Percentiles rank a stretch among this genome's conserved stretches.
These are phyloP conservation scores for Agaricus subrufescens DNA, from an alignment of 768 basidiomycete genomes.

Conservation along the genomic window DNA sequence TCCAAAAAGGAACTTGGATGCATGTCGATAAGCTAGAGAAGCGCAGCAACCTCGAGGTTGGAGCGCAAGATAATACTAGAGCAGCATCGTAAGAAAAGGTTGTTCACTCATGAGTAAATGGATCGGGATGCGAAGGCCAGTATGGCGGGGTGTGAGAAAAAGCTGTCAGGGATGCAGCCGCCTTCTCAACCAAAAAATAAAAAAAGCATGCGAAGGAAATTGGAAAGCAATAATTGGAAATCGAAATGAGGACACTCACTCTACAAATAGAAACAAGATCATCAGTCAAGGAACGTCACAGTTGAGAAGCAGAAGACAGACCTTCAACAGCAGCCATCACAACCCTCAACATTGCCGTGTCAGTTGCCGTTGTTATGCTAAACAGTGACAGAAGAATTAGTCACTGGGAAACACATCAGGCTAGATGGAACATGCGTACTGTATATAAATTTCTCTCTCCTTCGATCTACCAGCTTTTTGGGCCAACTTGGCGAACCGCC, in stretches of 20 bases:
- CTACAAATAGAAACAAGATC: conserved; percentile 15
- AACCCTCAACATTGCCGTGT: conserved; percentile 81
- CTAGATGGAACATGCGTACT: conserved; percentile 52
- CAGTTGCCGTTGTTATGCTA: conserved; percentile 87
- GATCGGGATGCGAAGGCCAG: neutral
- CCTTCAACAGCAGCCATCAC: conserved; percentile 98
- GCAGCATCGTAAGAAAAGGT: conserved; percentile 26
- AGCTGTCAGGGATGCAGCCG: neutral
- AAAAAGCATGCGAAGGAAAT: conserved; percentile 14
- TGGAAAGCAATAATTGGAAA: conserved; percentile 18
- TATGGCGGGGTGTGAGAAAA: neutral
- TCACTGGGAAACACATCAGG: neutral
- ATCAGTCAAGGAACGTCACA: conserved; percentile 40
- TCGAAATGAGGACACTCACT: conserved; percentile 14
- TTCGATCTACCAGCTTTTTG: conserved; percentile 82
- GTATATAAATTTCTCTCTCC: conserved; percentile 89
- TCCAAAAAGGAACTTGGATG: neutral
- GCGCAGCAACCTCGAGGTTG: conserved; percentile 60
- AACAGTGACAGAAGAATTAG: conserved; percentile 9
- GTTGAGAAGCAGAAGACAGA: conserved; percentile 30
- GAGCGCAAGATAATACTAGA: conserved; percentile 65
- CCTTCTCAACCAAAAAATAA: conserved; percentile 4
- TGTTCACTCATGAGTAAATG: conserved; percentile 10
- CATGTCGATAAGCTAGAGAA: conserved; percentile 41
- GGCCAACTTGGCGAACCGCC: conserved; percentile 74